phyloP scores from a whole-genome alignment of 495 filamentous ascomycete genomes.

The Pseudotulostoma volvatum region DNA sequence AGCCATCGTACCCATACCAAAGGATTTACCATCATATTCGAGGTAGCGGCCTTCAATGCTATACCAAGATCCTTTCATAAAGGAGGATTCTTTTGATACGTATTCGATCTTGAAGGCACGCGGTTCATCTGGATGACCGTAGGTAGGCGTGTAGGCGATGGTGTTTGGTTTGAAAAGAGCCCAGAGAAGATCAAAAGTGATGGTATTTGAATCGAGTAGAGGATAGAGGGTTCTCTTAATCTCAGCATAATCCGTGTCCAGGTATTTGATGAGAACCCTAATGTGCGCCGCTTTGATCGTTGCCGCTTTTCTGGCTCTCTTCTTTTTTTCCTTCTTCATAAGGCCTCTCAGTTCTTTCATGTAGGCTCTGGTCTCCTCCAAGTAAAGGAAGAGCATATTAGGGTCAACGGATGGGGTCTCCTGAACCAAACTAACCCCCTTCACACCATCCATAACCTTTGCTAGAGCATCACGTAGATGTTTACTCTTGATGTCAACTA shows the following conservation, averaged over 20 bases:
- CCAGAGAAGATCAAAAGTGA: constrained; percentile 85
- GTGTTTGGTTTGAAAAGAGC: constrained; percentile 85
- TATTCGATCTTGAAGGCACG: constrained; percentile 83
- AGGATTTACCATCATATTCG: constrained; percentile 69
- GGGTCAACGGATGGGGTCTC: constrained; percentile 69
- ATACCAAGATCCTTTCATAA: constrained; percentile 69
- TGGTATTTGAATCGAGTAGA: constrained; percentile 64
- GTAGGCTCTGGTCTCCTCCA: constrained; percentile 54
- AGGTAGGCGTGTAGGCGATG: constrained; percentile 65
- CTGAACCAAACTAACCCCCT: constrained; percentile 64
- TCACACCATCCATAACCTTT: constrained; percentile 67
- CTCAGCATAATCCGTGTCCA: constrained; percentile 68
- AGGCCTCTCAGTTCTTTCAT: constrained; percentile 50
- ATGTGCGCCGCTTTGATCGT: constrained; percentile 42
- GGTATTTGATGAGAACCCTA: constrained; percentile 62
- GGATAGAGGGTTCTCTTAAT: constrained; percentile 71
- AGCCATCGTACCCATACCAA: constrained; percentile 53
- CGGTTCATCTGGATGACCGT: constrained; percentile 64
- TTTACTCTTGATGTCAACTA: constrained; percentile 78
- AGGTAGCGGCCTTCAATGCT: constrained; percentile 67
- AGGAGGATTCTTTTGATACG: constrained; percentile 49
- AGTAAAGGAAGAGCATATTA: constrained; percentile 77
- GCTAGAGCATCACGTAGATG: constrained; percentile 53
- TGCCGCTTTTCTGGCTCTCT: constrained; percentile 43
- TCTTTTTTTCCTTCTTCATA: constrained; percentile 47